Evolutionary conservation across 192 early-diverging fungal genomes (phyloP).

Genomic region (Linnemannia hyalina): DNA sequence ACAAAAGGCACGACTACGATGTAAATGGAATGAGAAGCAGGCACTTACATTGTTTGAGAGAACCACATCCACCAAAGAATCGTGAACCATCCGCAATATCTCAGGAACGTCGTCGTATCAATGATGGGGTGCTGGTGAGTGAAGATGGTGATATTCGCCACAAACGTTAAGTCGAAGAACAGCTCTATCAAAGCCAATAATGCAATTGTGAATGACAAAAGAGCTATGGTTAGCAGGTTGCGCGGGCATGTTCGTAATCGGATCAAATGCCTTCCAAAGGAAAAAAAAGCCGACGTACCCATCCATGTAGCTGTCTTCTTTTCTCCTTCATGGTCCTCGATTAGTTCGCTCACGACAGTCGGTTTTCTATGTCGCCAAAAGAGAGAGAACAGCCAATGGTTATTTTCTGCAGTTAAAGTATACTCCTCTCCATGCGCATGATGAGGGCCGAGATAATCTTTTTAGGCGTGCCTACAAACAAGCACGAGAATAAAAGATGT

Average conservation of each 20-base stretch:
- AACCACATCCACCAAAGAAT: conserved; percentile 66
- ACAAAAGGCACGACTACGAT: neutral
- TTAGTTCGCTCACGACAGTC: conserved; percentile 17
- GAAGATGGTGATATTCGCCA: conserved; percentile 63
- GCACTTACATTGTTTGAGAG: conserved; percentile 56
- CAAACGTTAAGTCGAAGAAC: conserved; percentile 65
- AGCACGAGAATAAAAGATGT: neutral
- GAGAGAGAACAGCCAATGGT: neutral
- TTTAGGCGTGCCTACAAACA: neutral
- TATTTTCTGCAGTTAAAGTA: neutral
- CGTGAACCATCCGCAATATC: conserved; percentile 59
- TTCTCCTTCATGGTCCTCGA: neutral
- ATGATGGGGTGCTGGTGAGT: conserved; percentile 61
- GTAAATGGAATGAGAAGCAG: too few relatives aligned
- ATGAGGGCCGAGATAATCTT: neutral
- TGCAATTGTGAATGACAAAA: too few relatives aligned
- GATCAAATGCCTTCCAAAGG: neutral
- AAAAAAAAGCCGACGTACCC: conserved; percentile 9
- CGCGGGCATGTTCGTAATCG: neutral
- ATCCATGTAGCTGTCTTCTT: conserved; percentile 52
- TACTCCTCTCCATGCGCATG: neutral
- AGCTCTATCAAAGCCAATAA: conserved; percentile 28
- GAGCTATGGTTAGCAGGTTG: neutral
- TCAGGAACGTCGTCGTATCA: conserved; percentile 46
- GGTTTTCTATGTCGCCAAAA: conserved; percentile 20